Evolutionary conservation across 768 basidiomycete species (phyloP).

Genomic region (Macrolepiota albuminosa): DNA sequence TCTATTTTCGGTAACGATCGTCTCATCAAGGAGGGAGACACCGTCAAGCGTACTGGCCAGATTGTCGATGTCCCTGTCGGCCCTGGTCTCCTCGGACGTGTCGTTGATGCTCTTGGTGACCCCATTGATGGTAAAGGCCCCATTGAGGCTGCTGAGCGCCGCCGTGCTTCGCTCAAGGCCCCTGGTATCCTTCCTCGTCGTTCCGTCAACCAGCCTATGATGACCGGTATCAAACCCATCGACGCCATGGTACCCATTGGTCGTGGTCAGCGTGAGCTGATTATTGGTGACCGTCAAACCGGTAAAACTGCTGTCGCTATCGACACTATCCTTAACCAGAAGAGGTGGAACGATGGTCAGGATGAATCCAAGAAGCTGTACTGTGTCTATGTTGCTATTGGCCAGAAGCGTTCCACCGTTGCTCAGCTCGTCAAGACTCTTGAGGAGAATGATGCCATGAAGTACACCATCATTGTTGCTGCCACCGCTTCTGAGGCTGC

Average conservation of each 20-base stretch:
- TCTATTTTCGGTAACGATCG: constrained; percentile 98
- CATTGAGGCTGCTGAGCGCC: constrained; percentile 88
- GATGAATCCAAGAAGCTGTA: constrained; percentile 98
- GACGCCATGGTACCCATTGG: constrained; percentile 99
- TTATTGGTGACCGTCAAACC: constrained; percentile 99
- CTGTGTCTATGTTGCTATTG: constrained; percentile 99
- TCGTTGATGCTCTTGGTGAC: constrained; percentile 99
- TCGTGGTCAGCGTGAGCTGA: constrained; percentile 99
- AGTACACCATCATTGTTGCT: constrained; percentile 99
- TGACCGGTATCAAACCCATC: constrained; percentile 99
- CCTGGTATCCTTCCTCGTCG: constrained; percentile 99
- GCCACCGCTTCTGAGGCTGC: constrained; percentile 99
- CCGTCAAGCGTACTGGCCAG: constrained; percentile 99
- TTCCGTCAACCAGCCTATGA: constrained; percentile 99
- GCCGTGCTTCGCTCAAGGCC: constrained; percentile 97
- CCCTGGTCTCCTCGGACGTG: constrained; percentile 94
- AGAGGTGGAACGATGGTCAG: constrained; percentile 97
- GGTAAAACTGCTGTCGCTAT: constrained; percentile 99
- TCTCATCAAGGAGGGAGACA: constrained; percentile 99
- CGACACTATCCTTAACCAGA: constrained; percentile 99
- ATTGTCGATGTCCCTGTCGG: constrained; percentile 99
- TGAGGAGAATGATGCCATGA: constrained; percentile 99
- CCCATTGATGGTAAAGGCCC: constrained; percentile 99
- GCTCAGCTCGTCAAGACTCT: constrained; percentile 99
- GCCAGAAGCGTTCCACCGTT: constrained; percentile 99